Base-by-base conservation (phyloP, 2,329 filamentous ascomycete species). In the Paraconiothyrium brasiliense region DNA sequence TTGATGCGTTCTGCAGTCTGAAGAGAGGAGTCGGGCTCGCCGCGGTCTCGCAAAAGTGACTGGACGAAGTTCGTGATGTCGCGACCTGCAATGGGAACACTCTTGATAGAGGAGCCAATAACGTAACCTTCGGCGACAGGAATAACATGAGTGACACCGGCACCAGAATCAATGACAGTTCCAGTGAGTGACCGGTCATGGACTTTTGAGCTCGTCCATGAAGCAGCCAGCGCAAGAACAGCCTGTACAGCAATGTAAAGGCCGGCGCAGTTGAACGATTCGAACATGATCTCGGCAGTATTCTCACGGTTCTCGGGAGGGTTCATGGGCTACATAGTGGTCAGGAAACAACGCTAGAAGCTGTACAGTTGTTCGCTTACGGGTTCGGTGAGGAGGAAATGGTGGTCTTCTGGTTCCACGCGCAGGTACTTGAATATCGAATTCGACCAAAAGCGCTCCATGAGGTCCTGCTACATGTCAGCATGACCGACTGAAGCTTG, bases 371-470 rank as follows among this genome's bases (percentile, higher is more conserved):
- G 35, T 58, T 22, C 22, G 70, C 89, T 78, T 87, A 97, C 94
- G 62, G 95, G 95, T 79, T 99, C 95, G 64, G 95, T 99, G 62
- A 99, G 89, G 65, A 99, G 89, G 81, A 99, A 99, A 84, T 97
- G 94, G 81, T 99, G 95, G 78, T 99, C 95, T 83, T 99, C 95
- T 34, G 95, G 95, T 82, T 99, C 95, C 70, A 99, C 95, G 73
- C 95, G 89, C 57, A 99, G 87, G 78, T 99, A 99, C 81, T 99
- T 99, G 88, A 99, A 99, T 83, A 99, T 99, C 66, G 95, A 99
- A 84, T 98, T 98, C 70, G 96, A 98, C 95, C 95, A 99, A 84
- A 98, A 99, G 66, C 95, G 90, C 81, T 99, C 95, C 95, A 99
- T 99, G 75, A 97, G 92, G 82, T 99, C 95, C 92, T 95, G 58